Evolutionary conservation across 1,284 basidiomycete species (phyloP).

Genomic region (Austroboletus rostrupii): DNA sequence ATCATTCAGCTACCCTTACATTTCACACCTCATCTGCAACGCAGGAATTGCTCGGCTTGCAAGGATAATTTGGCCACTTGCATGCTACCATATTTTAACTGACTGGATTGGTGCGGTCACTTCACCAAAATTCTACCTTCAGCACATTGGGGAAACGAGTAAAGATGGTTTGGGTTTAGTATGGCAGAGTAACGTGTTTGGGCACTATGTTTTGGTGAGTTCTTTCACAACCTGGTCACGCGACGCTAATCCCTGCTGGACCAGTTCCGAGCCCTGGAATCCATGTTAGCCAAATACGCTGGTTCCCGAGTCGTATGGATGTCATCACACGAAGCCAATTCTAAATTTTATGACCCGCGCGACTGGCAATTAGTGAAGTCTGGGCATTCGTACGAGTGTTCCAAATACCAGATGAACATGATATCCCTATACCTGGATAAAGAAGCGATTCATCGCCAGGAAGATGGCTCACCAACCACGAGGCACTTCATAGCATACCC

Average conservation of each 20-base stretch:
- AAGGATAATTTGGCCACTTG: constrained; percentile 52
- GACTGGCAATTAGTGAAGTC: constrained; percentile 75
- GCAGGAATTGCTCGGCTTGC: constrained; percentile 71
- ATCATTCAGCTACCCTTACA: constrained; percentile 65
- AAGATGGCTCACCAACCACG: constrained; percentile 30
- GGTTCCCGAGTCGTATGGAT: constrained; percentile 76
- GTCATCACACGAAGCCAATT: constrained; percentile 66
- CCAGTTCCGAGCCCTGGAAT: constrained; percentile 59
- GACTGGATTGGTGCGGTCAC: constrained; percentile 51
- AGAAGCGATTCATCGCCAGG: constrained; percentile 29
- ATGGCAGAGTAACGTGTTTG: constrained; percentile 86
- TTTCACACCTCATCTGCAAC: constrained; percentile 81
- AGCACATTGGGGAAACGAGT: constrained; percentile 59
- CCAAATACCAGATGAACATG: constrained; percentile 81
- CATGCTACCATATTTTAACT: constrained; percentile 49
- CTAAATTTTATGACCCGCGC: constrained; percentile 50
- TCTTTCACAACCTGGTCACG: background rate
- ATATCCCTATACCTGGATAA: constrained; percentile 59
- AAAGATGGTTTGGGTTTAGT: constrained; percentile 74
- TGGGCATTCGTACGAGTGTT: constrained; percentile 62
- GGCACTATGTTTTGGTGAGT: constrained; percentile 78
- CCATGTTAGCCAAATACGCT: constrained; percentile 42
- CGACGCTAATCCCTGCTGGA: constrained; percentile 8
- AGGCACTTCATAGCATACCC: constrained; percentile 73
- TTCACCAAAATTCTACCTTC: constrained; percentile 58